Evolutionary conservation across 108 stramenopile species (phyloP), one percentile per base, ranked within the genome.

Genomic region (Cylindrotheca fusiformis): DNA sequence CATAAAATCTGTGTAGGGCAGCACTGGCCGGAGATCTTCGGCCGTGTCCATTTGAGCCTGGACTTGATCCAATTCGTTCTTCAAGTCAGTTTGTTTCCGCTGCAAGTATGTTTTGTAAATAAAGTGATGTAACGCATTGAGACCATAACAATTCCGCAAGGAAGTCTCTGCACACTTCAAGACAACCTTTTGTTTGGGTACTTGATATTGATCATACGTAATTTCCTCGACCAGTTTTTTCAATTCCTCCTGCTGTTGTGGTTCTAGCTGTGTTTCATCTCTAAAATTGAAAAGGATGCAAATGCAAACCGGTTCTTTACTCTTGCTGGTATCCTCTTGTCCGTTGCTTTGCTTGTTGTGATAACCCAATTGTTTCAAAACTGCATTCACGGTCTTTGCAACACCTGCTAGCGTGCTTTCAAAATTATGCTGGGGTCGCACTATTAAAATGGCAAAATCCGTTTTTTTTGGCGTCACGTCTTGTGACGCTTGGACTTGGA

Each of bases 221-320:
- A 41, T 6, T 10, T 6, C 14, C 6, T 14, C 10, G 14, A 41
- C 14, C 36, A 41, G 36, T 41, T 41, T 41, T 14, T 41, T 41
- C 6, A n/a, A 20, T 8, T 22, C 41, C n/a, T 36, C 49, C 25
- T 51, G 27, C 44, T 30, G 3, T 28, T 67, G 48, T 60, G n/a
- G 59, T 55, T 29, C 31, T 28, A 70, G 26, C 14, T 41, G 36
- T 41, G 10, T 14, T 10, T 10, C 6, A 60, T 82, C 81, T 20
- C 76, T 65, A 71, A 79, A 83, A 63, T 83, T 83, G 41, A 72
- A 23, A 41, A 78, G 32, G 6, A 83, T 31, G 55, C 74, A 72
- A 4, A 83, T 50, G 46, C 70, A 76, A 46, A 75, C 33, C n/a
- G 63, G 24, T 28, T 47, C 33, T 8, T 17, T 58, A 51, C 24